Base-by-base conservation (phyloP, 1,284 basidiomycete genomes). In the Cystobasidiaceae sp. region DNA sequence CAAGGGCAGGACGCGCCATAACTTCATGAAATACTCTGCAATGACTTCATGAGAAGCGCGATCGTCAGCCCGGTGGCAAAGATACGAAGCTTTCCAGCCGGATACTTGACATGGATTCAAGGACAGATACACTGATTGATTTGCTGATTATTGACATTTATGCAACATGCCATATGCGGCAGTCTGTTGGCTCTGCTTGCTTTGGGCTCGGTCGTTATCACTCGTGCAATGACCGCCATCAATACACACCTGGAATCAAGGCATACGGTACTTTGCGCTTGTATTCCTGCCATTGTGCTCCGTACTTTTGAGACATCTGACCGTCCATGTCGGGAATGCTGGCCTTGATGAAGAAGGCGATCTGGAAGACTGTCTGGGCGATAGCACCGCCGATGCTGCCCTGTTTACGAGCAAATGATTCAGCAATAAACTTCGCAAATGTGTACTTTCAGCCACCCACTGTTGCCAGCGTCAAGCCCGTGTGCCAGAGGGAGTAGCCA, bases 401-500 rank as follows among this genome's bases (percentile, higher is more conserved):
- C 54, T 57, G 52, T 39, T 19, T 30, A 32, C 8, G 4, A 9
- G 27, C 2, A 13, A 51, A 21, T 19, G 11, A 21, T 6, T 48
- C 32, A 55, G 5, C n/a, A 55, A 34, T 27, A 4, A 3, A n/a
- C 27, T 17, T 3, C 1, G 30, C 5, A 8, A n/a, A 30, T 9
- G 17, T 37, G 34, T 25, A n/a, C 5, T 39, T 39, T 32, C 25
- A 39, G 17, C 3, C 2, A 58, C 41, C 41, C n/a, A 58, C 65
- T n/a, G 65, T 52, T 34, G 65, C 43, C n/a, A 67, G 39, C 17
- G 49, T 56, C 1, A 67, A 30, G 25, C 66, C 66, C 21, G 66
- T 64, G 13, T 52, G 50, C 66, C 66, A 67, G 11, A 67, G 45
- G 9, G 51, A 48, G 27, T 67, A 67, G 17, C 66, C 66, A 13